These are phyloP conservation scores for Sporothrix schenckii DNA, from an alignment of 2,329 filamentous ascomycete species.

Conservation along the genomic window DNA sequence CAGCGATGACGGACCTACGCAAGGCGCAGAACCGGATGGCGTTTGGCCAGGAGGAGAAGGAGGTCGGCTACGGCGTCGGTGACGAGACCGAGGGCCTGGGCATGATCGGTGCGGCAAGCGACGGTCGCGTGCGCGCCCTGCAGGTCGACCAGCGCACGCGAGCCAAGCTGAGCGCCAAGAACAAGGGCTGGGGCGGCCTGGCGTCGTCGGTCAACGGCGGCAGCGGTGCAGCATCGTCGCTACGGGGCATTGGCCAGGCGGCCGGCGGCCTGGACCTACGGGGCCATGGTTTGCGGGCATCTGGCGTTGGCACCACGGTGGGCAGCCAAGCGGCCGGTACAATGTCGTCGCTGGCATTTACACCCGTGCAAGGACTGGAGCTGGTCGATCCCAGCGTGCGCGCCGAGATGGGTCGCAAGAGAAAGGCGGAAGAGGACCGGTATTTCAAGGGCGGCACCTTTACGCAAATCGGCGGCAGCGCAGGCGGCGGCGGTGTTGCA, in stretches of 20 bases:
- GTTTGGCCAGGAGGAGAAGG: conserved; percentile 93
- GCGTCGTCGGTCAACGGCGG: conserved; percentile 44
- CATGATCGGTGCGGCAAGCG: conserved; percentile 89
- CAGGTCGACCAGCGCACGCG: conserved; percentile 93
- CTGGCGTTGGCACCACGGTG: conserved; percentile 75
- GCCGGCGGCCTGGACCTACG: conserved; percentile 69
- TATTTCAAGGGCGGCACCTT: conserved; percentile 99
- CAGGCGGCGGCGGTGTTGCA: conserved; percentile 46
- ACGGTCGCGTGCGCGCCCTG: conserved; percentile 82
- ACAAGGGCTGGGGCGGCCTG: conserved; percentile 83
- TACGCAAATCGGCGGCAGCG: conserved; percentile 71
- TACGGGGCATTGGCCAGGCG: conserved; percentile 73
- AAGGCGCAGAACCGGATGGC: conserved; percentile 96
- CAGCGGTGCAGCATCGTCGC: conserved; percentile 72
- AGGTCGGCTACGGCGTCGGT: conserved; percentile 86
- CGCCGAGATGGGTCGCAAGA: conserved; percentile 83
- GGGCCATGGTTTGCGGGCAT: conserved; percentile 76
- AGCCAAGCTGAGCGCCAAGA: conserved; percentile 91
- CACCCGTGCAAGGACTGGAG: conserved; percentile 90
- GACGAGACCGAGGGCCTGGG: conserved; percentile 86
- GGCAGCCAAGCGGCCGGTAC: conserved; percentile 65
- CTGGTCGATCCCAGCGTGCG: conserved; percentile 91
- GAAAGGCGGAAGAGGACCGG: conserved; percentile 89
- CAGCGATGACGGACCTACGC: conserved; percentile 92
- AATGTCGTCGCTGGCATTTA: conserved; percentile 87